Evolutionary conservation across 345 rosid genomes (phyloP).

Genomic region (Dimocarpus longan): DNA sequence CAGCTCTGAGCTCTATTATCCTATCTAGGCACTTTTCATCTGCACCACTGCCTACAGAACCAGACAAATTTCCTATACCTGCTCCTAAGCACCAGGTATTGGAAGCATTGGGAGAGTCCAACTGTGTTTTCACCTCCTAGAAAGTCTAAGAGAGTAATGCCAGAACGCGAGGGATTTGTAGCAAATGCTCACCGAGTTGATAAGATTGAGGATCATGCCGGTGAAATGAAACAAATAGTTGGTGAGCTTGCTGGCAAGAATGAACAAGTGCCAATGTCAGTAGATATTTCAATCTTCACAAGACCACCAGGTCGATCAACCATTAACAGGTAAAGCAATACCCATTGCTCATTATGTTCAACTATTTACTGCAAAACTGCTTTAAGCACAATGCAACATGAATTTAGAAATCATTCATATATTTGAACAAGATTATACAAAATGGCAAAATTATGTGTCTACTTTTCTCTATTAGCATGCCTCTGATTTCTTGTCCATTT

Average conservation of each 20-base stretch:
- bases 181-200: constrained; percentile 44
- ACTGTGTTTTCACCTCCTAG: constrained; percentile 72
- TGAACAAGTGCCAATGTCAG: constrained; percentile 74
- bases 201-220: constrained; percentile 49
- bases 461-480: not conserved
- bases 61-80: constrained; percentile 65
- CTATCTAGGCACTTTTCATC: constrained; percentile 60
- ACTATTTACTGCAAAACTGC: not conserved
- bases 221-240: constrained; percentile 46
- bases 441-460: not conserved
- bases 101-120: constrained; percentile 47
- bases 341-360: not conserved
- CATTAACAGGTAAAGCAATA: constrained; percentile 67
- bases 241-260: constrained; percentile 48
- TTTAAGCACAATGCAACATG: not conserved
- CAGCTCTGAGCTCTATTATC: constrained; percentile 21
- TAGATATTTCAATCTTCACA: constrained; percentile 79
- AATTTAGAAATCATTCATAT: not conserved
- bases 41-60: constrained; percentile 66
- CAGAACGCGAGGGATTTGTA: constrained; percentile 56
- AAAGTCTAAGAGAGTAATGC: constrained; percentile 77
- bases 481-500: not conserved
- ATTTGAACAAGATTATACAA: not conserved
- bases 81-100: constrained; percentile 52
- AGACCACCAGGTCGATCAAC: constrained; percentile 77